Evolutionary conservation across 192 early-diverging fungal species (phyloP), one percentile per base, ranked within the genome.

Genomic region (Rhizoclosmatium globosum): DNA sequence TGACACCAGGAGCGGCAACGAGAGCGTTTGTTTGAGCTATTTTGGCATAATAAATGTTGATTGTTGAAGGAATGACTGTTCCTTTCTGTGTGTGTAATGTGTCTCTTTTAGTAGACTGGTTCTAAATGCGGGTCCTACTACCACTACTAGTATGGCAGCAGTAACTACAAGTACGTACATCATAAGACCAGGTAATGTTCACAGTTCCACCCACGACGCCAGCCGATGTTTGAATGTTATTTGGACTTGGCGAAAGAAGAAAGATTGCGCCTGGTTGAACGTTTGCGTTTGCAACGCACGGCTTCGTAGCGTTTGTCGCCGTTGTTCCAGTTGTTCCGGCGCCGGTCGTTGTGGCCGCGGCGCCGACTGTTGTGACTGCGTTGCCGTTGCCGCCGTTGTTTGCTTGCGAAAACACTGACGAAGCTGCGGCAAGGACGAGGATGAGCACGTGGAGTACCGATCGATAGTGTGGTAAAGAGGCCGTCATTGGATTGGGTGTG

Each of bases 391-490:
- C 60, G 9, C 11, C 21, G 9, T 21, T 21, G 15, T 7, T 23
- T 19, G 60, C 60, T 0, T 23, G 23, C 9, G 11, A 9, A n/a
- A 56, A n/a, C 19, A 56, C 53, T 0, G 19, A 56, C 1, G 53
- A 0, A 0, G 53, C 53, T n/a, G 1, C 19, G 60, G 21, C 4
- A 62, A 9, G 23, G 0, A 39, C 15, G 11, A 62, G 60, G 23
- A 62, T 0, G 31, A 31, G 31, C 31, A 31, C 0, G 31, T 31
- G 31, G 31, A 31, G 31, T 31, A 31, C 31, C 90, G 94, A 97
- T 84, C 98, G 97, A 96, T 91, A 98, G 79, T 99, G 98, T 87
- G 81, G 79, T 2, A 96, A 95, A 62, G 97, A 96, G 62, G 95
- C 97, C 64, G 94, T 95, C 82, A 89, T 94, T 0, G 91, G 92